Conservation (phyloP, 805 yeast species). For the Metschnikowia amazonensis region DNA sequence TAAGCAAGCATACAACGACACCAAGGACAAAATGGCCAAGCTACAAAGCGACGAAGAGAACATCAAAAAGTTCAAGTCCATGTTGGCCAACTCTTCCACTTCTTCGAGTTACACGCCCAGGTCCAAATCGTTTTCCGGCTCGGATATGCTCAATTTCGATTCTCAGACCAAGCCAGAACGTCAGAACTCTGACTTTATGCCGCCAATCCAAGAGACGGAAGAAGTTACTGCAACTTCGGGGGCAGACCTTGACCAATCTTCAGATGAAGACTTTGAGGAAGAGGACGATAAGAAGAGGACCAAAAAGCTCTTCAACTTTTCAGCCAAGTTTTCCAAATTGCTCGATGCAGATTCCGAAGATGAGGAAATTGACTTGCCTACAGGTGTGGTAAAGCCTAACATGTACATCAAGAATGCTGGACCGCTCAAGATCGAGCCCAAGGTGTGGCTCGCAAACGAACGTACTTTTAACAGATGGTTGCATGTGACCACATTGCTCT, state of each 20-base stretch:
- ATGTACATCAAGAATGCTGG: constrained; percentile 81
- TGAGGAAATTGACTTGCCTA: constrained; percentile 75
- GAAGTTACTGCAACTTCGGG: constrained; percentile 16
- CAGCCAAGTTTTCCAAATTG: constrained; percentile 35
- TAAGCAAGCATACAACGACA: constrained; percentile 70
- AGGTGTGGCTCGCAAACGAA: constrained; percentile 98
- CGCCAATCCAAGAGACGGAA: constrained; percentile 13
- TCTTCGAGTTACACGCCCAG: constrained; percentile 30
- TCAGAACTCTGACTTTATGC: constrained; percentile 5
- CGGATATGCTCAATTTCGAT: constrained; percentile 21
- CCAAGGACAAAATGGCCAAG: constrained; percentile 49
- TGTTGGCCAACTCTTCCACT: constrained; percentile 31
- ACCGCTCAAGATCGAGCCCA: constrained; percentile 91
- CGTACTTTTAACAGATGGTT: constrained; percentile 96
- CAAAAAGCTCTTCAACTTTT: constrained; percentile 24
- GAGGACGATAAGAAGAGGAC: constrained; percentile 14
- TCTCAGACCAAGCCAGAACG: constrained; percentile 6
- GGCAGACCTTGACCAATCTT: constrained; percentile 25
- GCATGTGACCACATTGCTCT: constrained; percentile 78
- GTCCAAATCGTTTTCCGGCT: constrained; percentile 39
- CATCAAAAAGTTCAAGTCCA: constrained; percentile 37
- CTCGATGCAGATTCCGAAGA: constrained; percentile 78
- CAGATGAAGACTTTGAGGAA: constrained; percentile 33
- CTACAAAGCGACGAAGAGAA: constrained; percentile 46
- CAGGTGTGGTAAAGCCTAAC: constrained; percentile 83